phyloP scores from a whole-genome alignment of 176 grass and related monocot species.

The Oryza glumipatula region DNA sequence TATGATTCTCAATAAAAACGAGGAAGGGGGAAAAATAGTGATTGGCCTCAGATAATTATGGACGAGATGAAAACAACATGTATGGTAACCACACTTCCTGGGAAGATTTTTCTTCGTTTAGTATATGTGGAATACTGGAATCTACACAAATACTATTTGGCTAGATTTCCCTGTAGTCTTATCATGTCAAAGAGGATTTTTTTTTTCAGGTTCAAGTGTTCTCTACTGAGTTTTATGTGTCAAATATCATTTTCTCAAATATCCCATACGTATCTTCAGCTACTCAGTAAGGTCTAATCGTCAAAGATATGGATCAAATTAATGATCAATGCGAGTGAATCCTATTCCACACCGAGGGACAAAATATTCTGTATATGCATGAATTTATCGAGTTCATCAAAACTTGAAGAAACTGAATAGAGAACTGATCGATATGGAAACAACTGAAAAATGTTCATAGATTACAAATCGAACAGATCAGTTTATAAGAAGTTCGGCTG shows the following conservation, averaged over 20 bases:
- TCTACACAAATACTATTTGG: neutral
- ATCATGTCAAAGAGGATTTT: neutral
- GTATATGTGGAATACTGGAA: neutral
- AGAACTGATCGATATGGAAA: neutral
- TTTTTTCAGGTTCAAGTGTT: neutral
- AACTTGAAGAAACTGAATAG: neutral
- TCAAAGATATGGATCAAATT: neutral
- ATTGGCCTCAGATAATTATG: neutral
- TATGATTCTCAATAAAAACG: constrained; percentile 22
- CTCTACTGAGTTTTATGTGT: neutral
- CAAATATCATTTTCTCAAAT: neutral
- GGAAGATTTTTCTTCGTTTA: neutral
- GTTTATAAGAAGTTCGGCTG: neutral
- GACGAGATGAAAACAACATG: constrained; percentile 26
- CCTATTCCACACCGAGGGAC: neutral
- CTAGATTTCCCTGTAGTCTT: neutral
- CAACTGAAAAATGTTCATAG: neutral
- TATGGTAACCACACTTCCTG: constrained; percentile 14
- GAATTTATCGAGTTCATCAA: neutral
- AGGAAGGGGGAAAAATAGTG: neutral
- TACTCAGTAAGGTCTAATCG: neutral
- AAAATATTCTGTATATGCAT: neutral
- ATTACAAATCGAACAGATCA: neutral
- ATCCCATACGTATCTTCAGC: neutral
- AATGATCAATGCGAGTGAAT: neutral